Conservation (phyloP, 2,329 filamentous ascomycete genomes). For the Sporothrix dimorphospora region DNA sequence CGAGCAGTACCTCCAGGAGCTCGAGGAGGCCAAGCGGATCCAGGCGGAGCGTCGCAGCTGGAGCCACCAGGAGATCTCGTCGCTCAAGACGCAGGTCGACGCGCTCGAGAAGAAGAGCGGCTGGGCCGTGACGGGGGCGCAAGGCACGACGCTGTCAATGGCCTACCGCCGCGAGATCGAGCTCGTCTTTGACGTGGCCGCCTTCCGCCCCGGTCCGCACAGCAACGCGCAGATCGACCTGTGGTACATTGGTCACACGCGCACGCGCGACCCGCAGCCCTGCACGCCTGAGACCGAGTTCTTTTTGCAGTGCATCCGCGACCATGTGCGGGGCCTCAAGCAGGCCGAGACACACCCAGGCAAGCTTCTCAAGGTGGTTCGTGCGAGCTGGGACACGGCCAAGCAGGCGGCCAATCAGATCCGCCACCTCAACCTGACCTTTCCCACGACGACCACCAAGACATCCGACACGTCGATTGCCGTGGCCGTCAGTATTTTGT, state of each 20-base stretch:
- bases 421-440: conserved; percentile 62
- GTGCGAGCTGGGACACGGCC: conserved; percentile 68
- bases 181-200: conserved; percentile 68
- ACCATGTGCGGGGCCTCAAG: conserved; percentile 64
- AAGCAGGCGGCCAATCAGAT: conserved; percentile 63
- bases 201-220: conserved; percentile 55
- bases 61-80: conserved; percentile 78
- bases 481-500: conserved; percentile 64
- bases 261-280: conserved; percentile 56
- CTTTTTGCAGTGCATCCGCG: conserved; percentile 72
- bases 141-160: conserved; percentile 69
- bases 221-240: conserved; percentile 66
- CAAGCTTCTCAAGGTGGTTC: conserved; percentile 62
- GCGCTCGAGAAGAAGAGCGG: conserved; percentile 67
- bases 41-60: conserved; percentile 89
- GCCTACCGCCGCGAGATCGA: conserved; percentile 73
- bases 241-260: conserved; percentile 66
- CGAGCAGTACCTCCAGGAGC: conserved; percentile 70
- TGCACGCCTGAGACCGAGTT: conserved; percentile 71
- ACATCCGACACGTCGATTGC: conserved; percentile 67
- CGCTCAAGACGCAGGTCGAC: conserved; percentile 68
- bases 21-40: conserved; percentile 78
- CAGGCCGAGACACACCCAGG: conserved; percentile 61
- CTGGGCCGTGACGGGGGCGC: conserved; percentile 71
- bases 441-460: conserved; percentile 65